Percentiles rank a stretch among this genome's conserved stretches.
These are phyloP conservation scores for Phallus indusiatus DNA, from an alignment of 768 basidiomycete genomes.

Conservation along the genomic window DNA sequence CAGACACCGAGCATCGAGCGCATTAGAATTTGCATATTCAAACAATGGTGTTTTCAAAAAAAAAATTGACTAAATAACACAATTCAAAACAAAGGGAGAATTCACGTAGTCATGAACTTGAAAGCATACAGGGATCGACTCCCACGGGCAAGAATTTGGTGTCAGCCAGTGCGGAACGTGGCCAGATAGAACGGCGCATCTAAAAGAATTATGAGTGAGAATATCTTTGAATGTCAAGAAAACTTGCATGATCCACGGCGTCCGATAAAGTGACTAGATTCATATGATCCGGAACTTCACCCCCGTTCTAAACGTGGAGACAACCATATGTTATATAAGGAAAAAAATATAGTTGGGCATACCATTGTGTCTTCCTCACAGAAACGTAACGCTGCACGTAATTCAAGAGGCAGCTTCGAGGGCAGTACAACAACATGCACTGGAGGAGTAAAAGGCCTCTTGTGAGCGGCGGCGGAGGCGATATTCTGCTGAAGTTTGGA, in stretches of 20 bases:
- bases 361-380: slow-evolving; percentile 58
- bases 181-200: slow-evolving; percentile 49
- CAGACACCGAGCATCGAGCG: too few relatives aligned
- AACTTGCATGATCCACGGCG: slow-evolving; percentile 52
- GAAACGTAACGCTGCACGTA: slow-evolving; percentile 56
- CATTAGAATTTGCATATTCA: too few relatives aligned
- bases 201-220: slow-evolving; percentile 20
- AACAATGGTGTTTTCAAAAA: background rate
- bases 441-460: slow-evolving; percentile 60
- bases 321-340: slow-evolving; percentile 3
- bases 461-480: slow-evolving; percentile 37
- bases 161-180: slow-evolving; percentile 35
- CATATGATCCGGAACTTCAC: slow-evolving; percentile 63
- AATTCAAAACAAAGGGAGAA: background rate
- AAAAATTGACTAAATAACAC: background rate
- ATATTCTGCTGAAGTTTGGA: slow-evolving; percentile 33
- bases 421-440: slow-evolving; percentile 69
- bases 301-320: slow-evolving; percentile 39
- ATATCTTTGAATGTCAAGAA: slow-evolving; percentile 2
- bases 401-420: slow-evolving; percentile 63
- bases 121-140: slow-evolving; percentile 24
- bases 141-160: slow-evolving; percentile 50
- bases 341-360: slow-evolving; percentile 18
- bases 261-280: slow-evolving; percentile 53
- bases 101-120: background rate